A percentile compares a stretch with the other conserved stretches of the same genome.
phyloP scores from a whole-genome alignment of 148 eudicot genomes.

The Vaccinium vitisidaea region DNA sequence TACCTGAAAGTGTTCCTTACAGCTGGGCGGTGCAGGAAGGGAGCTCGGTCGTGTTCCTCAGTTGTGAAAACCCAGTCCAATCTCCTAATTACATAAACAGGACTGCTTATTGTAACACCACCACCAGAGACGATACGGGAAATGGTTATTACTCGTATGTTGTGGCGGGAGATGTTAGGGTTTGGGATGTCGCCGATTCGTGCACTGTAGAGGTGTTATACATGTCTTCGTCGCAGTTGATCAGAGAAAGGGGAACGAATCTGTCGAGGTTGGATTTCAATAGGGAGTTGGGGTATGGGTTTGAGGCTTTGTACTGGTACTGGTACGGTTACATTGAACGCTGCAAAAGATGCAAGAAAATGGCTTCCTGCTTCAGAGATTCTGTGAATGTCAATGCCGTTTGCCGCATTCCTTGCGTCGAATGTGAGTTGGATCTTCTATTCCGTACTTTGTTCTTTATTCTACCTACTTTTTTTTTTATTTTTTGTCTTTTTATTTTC shows the following conservation, averaged over 20 bases:
- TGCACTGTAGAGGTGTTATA: slow-evolving; percentile 5
- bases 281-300: slow-evolving; percentile 18
- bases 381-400: too few species aligned
- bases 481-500: too few species aligned
- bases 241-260: not conserved
- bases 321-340: too few species aligned
- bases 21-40: too few species aligned
- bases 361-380: too few species aligned
- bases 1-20: fast-evolving
- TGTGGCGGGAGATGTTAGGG: not conserved
- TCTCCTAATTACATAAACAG: not conserved
- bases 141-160: not conserved
- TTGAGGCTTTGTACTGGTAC: too few species aligned
- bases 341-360: too few species aligned
- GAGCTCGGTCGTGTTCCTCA: not conserved
- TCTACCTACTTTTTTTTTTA: too few species aligned
- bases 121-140: not conserved
- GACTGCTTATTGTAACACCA: not conserved
- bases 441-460: too few species aligned
- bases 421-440: too few species aligned
- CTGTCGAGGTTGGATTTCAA: slow-evolving; percentile 4
- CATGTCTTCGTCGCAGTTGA: not conserved
- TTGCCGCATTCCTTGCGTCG: too few species aligned
- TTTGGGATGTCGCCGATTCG: slow-evolving; percentile 17
- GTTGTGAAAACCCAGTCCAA: slow-evolving; percentile 10